Base-by-base conservation (phyloP, 2,329 filamentous ascomycete genomes). In the Trichoderma sp. region DNA sequence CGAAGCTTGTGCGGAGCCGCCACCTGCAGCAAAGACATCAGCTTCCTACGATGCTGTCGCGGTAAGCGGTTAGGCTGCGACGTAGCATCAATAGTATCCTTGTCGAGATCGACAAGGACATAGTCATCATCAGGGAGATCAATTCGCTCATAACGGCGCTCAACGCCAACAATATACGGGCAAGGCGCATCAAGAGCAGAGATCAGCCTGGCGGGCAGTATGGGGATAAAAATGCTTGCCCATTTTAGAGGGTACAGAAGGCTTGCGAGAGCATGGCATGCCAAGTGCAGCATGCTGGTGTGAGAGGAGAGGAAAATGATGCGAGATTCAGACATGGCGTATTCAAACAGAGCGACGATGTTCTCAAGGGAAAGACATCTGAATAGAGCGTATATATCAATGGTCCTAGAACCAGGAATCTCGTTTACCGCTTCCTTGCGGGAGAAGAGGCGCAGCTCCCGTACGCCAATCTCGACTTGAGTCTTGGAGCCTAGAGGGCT, bases 301-400 rank as follows among this genome's bases (percentile, higher is more conserved):
- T 99, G 94, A 2, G 94, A 97, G 9, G 95, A 98, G 22, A 98
- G 84, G 71, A 99, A 90, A 76, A 99, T 97, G 78, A 99, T 97
- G 68, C 94, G 91, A 53, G 94, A 95, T 81, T 99, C 95, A 1
- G 92, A 87, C 77, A 99, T 86, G 72, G 93, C 92, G 78, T 94
- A 97, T 82, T 99, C 95, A 76, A 97, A 94, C 25, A 99, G 84
- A 22, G 92, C 90, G 70, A 99, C 88, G 68, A 99, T 92, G 78
- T 99, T 98, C 64, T 93, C 92, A 65, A 97, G 89, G 2, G 93
- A 96, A 35, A 99, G 83, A 56, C 91, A 92, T 70, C 94, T 87
- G 83, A 99, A 99, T 10, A 99, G 83, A 10, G 94, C 92, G 79
- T 96, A 99, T 2, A 99, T 84, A 79, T 99, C 95, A 63, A 91